Conservation (phyloP, 805 yeast species). For the Starmerella bombicola region DNA sequence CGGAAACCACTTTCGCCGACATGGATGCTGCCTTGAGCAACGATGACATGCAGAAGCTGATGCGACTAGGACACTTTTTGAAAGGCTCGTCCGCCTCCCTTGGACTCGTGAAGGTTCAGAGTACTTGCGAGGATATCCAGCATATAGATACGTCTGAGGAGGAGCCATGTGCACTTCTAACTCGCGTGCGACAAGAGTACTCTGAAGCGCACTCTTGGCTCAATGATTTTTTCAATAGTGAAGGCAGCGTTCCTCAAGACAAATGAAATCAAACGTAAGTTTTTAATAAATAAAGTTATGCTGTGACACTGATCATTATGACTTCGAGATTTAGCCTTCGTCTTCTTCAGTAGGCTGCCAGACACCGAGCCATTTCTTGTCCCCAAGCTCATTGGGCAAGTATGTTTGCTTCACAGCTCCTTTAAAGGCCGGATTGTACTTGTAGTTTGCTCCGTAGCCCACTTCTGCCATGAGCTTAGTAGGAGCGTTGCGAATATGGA, state of each 20-base stretch:
- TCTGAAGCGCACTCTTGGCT: constrained; percentile 26
- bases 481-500: constrained; percentile 88
- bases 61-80: constrained; percentile 77
- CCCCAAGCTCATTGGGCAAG: constrained; percentile 44
- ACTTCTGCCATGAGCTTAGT: constrained; percentile 78
- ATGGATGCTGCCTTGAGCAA: constrained; percentile 44
- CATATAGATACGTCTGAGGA: constrained; percentile 56
- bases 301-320: too few species aligned
- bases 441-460: constrained; percentile 75
- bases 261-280: too few species aligned
- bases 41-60: constrained; percentile 42
- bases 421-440: constrained; percentile 75
- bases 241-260: too few species aligned
- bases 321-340: neutral
- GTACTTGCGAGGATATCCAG: constrained; percentile 87
- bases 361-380: constrained; percentile 13
- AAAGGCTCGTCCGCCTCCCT: constrained; percentile 94
- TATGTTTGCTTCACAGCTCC: constrained; percentile 60
- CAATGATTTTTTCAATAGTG: constrained; percentile 23
- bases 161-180: constrained; percentile 24
- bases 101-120: constrained; percentile 70
- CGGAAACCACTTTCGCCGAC: constrained; percentile 60
- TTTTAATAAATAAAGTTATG: too few species aligned
- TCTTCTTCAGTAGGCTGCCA: constrained; percentile 8
- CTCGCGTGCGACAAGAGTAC: constrained; percentile 28